phyloP scores from a whole-genome alignment of 352 stramenopile genomes.

The Plasmopara viticola region DNA sequence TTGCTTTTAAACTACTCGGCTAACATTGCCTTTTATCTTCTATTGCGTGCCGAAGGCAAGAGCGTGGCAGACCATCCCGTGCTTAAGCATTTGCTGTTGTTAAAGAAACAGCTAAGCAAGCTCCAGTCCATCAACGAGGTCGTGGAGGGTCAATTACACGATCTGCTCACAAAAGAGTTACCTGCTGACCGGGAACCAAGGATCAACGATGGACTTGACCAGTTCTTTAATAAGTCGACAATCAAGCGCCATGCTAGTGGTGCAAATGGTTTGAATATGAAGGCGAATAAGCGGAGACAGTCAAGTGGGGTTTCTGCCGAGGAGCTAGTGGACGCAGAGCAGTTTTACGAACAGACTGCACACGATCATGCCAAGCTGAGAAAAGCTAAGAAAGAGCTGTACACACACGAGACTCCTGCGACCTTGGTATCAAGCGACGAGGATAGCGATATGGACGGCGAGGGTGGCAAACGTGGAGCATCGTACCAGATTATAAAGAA shows the following conservation, averaged over 20 bases:
- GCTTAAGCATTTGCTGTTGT: conserved; percentile 58
- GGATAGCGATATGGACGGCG: conserved; percentile 68
- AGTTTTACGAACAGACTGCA: conserved; percentile 70
- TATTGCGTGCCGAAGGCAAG: conserved; percentile 75
- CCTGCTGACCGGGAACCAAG: conserved; percentile 31
- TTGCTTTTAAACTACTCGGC: conserved; percentile 78
- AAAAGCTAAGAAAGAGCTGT: conserved; percentile 72
- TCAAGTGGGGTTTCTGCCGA: conserved; percentile 27
- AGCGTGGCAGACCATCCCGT: conserved; percentile 73
- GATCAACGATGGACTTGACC: conserved; percentile 55
- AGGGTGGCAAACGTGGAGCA: conserved; percentile 88
- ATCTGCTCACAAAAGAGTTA: conserved; percentile 63
- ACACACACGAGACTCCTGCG: conserved; percentile 58
- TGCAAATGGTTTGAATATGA: conserved; percentile 14
- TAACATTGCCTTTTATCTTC: conserved; percentile 85
- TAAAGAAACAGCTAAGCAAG: conserved; percentile 76
- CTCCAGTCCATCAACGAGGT: conserved; percentile 48
- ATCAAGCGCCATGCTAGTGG: conserved; percentile 23
- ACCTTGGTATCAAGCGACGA: conserved; percentile 43
- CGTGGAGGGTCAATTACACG: conserved; percentile 52
- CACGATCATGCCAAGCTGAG: conserved; percentile 44
- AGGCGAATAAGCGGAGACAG: conserved; percentile 49
- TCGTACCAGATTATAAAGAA: conserved; percentile 98
- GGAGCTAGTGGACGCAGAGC: conserved; percentile 50
- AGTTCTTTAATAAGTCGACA: conserved; percentile 53